phyloP scores from a whole-genome alignment of 352 stramenopile species.

The Phytophthora nicotianae region DNA sequence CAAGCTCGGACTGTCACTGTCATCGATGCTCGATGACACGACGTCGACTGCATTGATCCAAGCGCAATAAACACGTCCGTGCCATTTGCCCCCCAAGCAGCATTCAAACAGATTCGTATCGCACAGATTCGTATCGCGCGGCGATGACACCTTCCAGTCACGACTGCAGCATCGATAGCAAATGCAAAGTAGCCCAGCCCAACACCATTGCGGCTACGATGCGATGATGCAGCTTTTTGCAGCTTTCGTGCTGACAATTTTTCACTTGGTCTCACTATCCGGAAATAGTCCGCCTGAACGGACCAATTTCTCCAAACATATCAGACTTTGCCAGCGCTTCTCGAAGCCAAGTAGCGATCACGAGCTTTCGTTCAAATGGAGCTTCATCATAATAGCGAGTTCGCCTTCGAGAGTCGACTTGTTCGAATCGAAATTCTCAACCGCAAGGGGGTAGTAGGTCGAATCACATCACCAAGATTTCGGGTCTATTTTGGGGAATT shows the following conservation, averaged over 20 bases:
- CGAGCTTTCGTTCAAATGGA: too few relatives aligned
- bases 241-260: not conserved
- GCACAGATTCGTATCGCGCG: slow-evolving; percentile 1
- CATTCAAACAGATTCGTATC: slow-evolving; percentile 9
- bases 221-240: not conserved
- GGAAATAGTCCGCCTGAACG: not conserved
- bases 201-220: not conserved
- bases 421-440: slow-evolving; percentile 8
- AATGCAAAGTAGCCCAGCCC: not conserved
- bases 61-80: slow-evolving; percentile 16
- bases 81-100: slow-evolving; percentile 16
- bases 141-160: slow-evolving; percentile 21
- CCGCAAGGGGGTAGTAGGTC: too few relatives aligned
- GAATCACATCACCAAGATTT: not conserved
- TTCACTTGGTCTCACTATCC: not conserved
- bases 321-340: not conserved
- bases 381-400: too few relatives aligned
- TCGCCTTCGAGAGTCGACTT: not conserved
- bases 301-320: not conserved
- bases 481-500: slow-evolving; percentile 21
- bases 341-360: too few relatives aligned
- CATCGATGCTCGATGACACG: too few relatives aligned
- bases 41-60: not conserved
- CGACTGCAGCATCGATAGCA: not conserved
- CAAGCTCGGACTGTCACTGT: not conserved